phyloP scores from a whole-genome alignment of 208 protist species.

The Trypanosoma mega region DNA sequence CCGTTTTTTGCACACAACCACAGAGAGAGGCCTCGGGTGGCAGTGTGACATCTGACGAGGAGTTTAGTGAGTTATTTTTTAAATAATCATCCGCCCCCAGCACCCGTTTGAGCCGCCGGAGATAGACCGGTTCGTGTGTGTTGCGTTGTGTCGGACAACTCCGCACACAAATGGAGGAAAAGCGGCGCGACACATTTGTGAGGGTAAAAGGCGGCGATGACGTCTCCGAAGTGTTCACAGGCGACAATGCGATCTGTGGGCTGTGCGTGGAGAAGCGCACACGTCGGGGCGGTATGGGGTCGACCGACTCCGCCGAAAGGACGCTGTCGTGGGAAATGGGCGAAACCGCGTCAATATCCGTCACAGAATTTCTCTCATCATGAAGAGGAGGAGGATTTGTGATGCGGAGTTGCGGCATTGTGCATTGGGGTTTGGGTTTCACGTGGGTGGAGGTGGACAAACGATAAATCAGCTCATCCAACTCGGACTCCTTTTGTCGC shows the following conservation, averaged over 20 bases:
- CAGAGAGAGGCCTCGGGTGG: background rate
- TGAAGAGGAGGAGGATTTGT: background rate
- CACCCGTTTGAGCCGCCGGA: background rate
- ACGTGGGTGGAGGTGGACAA: background rate
- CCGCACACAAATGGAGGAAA: background rate
- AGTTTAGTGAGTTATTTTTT: background rate
- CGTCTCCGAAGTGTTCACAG: background rate
- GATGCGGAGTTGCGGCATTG: conserved; percentile 9
- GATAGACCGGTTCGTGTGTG: conserved; percentile 9
- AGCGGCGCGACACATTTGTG: background rate
- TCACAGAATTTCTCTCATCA: background rate
- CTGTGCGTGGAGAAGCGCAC: conserved; percentile 69
- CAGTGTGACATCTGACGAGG: background rate
- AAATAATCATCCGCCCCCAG: background rate
- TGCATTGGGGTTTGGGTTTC: background rate
- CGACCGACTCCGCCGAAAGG: conserved; percentile 4
- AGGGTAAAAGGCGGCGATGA: background rate
- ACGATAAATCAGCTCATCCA: conserved; percentile 17
- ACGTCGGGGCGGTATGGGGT: conserved; percentile 7
- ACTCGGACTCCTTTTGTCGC: conserved; percentile 28
- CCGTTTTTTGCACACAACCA: background rate
- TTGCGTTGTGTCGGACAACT: too few species aligned
- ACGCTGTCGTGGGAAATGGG: conserved; percentile 8
- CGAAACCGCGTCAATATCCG: conserved; percentile 14
- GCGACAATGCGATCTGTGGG: conserved; percentile 30